Percentiles rank a stretch among this genome's conserved stretches.
Evolutionary conservation across 1,139 yeast species (phyloP).

Genomic region (Arxiozyma slooffiae): DNA sequence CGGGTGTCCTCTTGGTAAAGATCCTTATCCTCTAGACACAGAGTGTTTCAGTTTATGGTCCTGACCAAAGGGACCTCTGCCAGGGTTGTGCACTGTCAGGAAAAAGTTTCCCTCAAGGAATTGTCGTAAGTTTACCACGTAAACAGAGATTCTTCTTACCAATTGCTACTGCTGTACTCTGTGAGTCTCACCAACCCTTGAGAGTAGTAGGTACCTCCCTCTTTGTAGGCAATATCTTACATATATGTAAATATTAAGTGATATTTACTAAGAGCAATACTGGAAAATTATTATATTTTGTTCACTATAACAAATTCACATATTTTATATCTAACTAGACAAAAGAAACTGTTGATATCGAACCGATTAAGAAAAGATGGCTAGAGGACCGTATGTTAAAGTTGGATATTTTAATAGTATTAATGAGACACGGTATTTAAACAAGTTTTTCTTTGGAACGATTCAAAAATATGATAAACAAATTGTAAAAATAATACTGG

Average conservation of each 20-base stretch:
- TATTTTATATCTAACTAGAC: not conserved
- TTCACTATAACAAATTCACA: too few relatives aligned
- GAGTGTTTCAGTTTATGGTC: too few relatives aligned
- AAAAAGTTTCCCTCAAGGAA: not conserved
- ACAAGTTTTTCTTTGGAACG: not conserved
- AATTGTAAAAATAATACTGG: not conserved
- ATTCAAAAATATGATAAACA: too few relatives aligned
- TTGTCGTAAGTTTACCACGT: not conserved
- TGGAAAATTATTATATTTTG: too few relatives aligned
- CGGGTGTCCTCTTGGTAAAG: not conserved
- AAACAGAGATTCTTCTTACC: not conserved
- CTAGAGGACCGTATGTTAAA: constrained; percentile 84
- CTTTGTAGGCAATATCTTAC: not conserved
- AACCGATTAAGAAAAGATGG: constrained; percentile 46
- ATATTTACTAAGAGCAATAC: too few relatives aligned
- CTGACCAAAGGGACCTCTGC: not conserved
- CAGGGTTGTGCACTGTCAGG: not conserved
- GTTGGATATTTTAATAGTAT: not conserved
- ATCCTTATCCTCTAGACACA: not conserved
- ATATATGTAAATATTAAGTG: not conserved
- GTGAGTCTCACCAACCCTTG: not conserved
- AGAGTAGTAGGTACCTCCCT: not conserved
- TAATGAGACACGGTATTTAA: not conserved
- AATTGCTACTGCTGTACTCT: not conserved
- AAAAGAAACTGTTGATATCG: constrained; percentile 1